Base-by-base conservation (phyloP, 2,329 filamentous ascomycete genomes). In the Phialemoniopsis sp. region DNA sequence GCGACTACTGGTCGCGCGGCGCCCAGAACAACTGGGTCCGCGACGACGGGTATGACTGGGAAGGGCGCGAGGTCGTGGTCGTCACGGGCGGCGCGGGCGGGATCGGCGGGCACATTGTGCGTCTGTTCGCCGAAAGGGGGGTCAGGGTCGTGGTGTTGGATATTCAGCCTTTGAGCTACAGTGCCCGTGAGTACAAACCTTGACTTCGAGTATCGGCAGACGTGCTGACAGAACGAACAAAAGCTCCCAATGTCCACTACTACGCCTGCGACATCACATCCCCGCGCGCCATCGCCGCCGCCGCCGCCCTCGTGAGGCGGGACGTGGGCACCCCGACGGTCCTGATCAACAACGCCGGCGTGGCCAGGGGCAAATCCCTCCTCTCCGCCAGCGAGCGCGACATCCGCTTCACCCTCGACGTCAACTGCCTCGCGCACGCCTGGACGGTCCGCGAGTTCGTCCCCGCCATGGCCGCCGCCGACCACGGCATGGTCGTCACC, bases 11-110 rank as follows among this genome's bases (percentile, higher is more conserved):
- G 12, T 78, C 76, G 49, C 59, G 63, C 3, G 63, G 70, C 3
- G 64, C 63, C 2, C 46, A 67, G 40, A 70, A 74, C 54, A 73
- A 72, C 54, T 78, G 70, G 66, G 64, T 55, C 2, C 55, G 49
- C 10, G 77, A 79, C 50, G 21, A 26, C 21, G 61, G 55, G 31
- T 85, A 82, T 60, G 71, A 80, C 55, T 89, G 85, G 82, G 63
- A 68, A 16, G 6, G 21, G 6, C 21, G 21, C 21, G 48, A 50
- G 63, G 71, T 89, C 37, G 80, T 87, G 3, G 66, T 89, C 32
- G 72, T 90, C 15, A 90, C 87, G 0, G 86, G 87, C 8, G 87
- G 87, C 8, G 80, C 82, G 32, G 78, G 78, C 40, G 87, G 87
- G 0, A 89, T 91, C 52, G 87, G 87, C 13, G 77, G 73, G 15